Base-by-base conservation (phyloP, 179 eudicot species). In the Heliamphora ciliata region DNA sequence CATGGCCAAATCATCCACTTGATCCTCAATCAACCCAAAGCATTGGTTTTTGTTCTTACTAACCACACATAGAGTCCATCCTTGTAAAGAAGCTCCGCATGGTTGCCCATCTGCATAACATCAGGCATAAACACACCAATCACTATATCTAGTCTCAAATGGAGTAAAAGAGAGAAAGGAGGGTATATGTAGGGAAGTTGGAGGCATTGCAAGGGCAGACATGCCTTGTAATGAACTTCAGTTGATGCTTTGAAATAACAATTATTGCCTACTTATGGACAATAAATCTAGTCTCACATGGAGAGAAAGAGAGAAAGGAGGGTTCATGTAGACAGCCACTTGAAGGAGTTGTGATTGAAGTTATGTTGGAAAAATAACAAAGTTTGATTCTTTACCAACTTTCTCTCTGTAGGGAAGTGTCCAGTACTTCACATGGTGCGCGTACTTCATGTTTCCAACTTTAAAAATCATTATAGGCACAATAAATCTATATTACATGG, bases 101-200 rank as follows among this genome's bases (percentile, higher is more conserved):
- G 90, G 76, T 73, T 77, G 8, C 91, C 91, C 80, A 71, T 82
- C 91, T 89, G 86, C 87, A 80, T 18, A 54, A 4, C 77, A 10
- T 17, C 63, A 1, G 58, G 17, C 48, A n/a, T 78, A n/a, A 63
- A 44, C 48, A 31, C 11, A 14, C 2, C 17, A 18, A 18, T 18
- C 3, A 76, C 18, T 21, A 44, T 50, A n/a, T 55, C 48, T 44
- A 15, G 73, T 24, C 40, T 76, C 64, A 74, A 7, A 60, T 60
- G 78, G 72, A 55, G 4, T 3, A 13, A 52, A 8, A 21, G n/a
- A 15, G 24, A 65, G 11, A 56, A 9, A 56, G 7, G 4, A 14
- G 60, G 60, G 58, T 31, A 21, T 13, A 31, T 67, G 24, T 67
- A 31, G 71, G 24, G 11, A 67, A 67, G 46, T 67, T 10, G 15